Base-by-base conservation (phyloP, 2,329 filamentous ascomycete species). In the Clarireedia monteithiana region DNA sequence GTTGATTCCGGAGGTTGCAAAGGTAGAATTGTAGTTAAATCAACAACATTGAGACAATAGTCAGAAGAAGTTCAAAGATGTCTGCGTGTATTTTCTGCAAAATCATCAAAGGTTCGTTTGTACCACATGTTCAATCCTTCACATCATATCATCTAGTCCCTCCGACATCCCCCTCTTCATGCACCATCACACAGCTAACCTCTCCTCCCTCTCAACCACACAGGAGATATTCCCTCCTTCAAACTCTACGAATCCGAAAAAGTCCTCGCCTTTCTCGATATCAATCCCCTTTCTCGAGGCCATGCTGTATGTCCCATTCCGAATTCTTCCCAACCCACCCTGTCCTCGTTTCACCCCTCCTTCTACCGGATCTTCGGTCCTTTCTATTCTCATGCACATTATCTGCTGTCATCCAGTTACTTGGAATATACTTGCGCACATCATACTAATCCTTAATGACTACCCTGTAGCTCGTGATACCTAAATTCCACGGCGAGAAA, bases 201-300 rank as follows among this genome's bases (percentile, higher is more conserved):
- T 20, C 20, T 20, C 20, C 20, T 20, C 20, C 20, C 20, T 2
- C 20, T 12, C 5, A 9, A 14, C 34, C 6, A 38, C 53, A 47
- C 66, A 96, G 91, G 91, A 63, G 92, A 97, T 60, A 96, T 99
- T 71, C 94, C 94, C 49, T 92, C 84, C 65, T 86, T 97, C 79
- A 99, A 96, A 81, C 85, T 99, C 74, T 91, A 89, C 70, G 94
- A 99, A 75, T 94, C 83, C 66, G 88, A 95, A 39, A 96, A 92
- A 76, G 89, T 92, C 47, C 79, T 96, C 60, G 94, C 94, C 9
- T 99, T 99, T 73, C 86, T 99, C 63, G 94, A 99, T 72, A 96
- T 99, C 74, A 86, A 90, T 62, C 94, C 94, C 4, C 76, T 97
- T 23, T 90, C 86, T 72, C 82, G 82, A 68, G 94, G 94, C 56